These are phyloP conservation scores for Magnaporthiopsis rhizophila DNA, from an alignment of 2,329 filamentous ascomycete genomes.

Conservation along the genomic window DNA sequence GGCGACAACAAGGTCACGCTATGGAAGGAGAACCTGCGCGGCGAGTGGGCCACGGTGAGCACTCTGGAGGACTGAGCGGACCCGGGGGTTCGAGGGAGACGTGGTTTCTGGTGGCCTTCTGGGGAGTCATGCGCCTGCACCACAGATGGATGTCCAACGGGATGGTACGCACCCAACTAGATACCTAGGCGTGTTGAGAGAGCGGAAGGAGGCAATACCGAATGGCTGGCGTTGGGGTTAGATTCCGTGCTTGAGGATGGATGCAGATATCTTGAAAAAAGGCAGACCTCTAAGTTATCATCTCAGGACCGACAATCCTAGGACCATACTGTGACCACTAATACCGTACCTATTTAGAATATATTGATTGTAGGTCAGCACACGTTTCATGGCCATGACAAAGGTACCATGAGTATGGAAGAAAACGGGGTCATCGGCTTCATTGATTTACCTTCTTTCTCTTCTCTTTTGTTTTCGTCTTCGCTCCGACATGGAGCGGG, in stretches of 20 bases:
- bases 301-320: no score
- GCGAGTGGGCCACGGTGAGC: slow-evolving; percentile 96
- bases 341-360: no score
- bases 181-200: no score
- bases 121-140: neutral
- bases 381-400: no score
- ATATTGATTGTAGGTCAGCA: no score
- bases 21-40: slow-evolving; percentile 97
- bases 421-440: no score
- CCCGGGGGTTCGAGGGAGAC: neutral
- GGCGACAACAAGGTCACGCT: slow-evolving; percentile 94
- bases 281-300: neutral
- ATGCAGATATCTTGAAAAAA: neutral
- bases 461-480: neutral
- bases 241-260: neutral
- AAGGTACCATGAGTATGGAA: no score
- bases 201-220: neutral
- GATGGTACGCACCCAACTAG: no score
- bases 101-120: neutral
- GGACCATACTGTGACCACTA: no score
- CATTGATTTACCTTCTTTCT: no score
- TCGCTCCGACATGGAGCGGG: neutral
- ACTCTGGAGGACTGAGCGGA: slow-evolving; percentile 72
- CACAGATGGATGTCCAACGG: neutral
- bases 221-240: neutral